Evolutionary conservation across 73 alveolate species (phyloP).

Genomic region (Uronychia setigera): DNA sequence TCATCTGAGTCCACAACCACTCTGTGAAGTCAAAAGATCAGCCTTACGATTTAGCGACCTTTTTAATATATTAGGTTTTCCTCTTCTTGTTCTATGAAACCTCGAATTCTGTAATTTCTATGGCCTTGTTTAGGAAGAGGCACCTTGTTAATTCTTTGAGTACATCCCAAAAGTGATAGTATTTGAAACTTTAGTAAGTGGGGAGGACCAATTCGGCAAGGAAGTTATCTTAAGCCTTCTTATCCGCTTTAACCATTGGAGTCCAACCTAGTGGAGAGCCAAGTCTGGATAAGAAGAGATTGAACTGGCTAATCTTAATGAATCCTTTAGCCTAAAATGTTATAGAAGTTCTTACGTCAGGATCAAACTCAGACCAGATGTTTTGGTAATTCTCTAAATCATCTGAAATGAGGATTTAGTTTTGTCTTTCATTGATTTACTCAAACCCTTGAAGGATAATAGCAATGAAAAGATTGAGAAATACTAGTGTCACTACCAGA

Average conservation of each 20-base stretch:
- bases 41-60: neutral
- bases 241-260: neutral
- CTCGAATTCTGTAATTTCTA: no score
- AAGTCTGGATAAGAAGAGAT: neutral
- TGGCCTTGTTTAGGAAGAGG: neutral
- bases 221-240: neutral
- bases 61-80: neutral
- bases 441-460: conserved; percentile 39
- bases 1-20: neutral
- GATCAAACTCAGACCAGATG: conserved; percentile 10
- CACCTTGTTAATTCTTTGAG: neutral
- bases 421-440: neutral
- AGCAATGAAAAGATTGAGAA: conserved; percentile 41
- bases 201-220: neutral
- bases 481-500: conserved; percentile 7
- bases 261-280: conserved; percentile 32
- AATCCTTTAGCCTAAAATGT: conserved; percentile 56
- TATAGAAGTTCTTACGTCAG: neutral
- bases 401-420: neutral
- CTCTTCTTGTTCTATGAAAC: no score
- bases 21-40: neutral
- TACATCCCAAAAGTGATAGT: neutral
- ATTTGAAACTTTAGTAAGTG: neutral
- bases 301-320: neutral
- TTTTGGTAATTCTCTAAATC: neutral